Evolutionary conservation across 2,329 filamentous ascomycete species (phyloP).

Genomic region (Scopulariopsis brevicaulis): DNA sequence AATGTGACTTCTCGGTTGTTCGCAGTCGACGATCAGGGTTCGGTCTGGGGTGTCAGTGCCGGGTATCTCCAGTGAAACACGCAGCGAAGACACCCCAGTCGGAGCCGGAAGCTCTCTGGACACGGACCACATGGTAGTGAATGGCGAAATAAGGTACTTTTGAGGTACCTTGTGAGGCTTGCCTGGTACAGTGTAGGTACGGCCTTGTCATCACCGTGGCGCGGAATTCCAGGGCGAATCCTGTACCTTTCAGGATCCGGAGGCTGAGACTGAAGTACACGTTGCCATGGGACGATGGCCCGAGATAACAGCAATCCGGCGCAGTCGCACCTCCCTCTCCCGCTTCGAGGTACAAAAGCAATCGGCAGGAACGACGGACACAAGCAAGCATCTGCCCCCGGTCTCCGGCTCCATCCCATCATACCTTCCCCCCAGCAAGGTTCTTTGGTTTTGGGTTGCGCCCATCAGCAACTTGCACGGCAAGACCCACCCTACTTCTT

Average conservation of each 20-base stretch:
- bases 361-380: slow-evolving; percentile 1
- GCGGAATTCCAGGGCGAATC: neutral
- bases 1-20: too few relatives aligned
- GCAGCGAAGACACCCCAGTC: neutral
- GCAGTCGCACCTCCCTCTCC: neutral
- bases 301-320: neutral
- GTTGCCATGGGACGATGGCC: neutral
- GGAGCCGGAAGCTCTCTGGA: neutral
- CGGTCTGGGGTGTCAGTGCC: neutral
- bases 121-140: neutral
- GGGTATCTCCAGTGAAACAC: neutral
- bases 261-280: neutral
- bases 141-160: neutral
- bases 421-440: neutral
- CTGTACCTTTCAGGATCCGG: neutral
- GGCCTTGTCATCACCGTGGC: neutral
- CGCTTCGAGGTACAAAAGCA: slow-evolving; percentile 2
- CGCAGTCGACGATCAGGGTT: neutral
- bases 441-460: neutral
- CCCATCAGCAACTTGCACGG: neutral
- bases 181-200: neutral
- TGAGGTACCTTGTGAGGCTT: neutral
- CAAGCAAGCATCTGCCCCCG: neutral
- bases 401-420: neutral
- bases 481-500: neutral